Percentiles rank a stretch among this genome's conserved stretches.
phyloP scores from a whole-genome alignment of 1,139 yeast species.

The Lodderomyces theae region DNA sequence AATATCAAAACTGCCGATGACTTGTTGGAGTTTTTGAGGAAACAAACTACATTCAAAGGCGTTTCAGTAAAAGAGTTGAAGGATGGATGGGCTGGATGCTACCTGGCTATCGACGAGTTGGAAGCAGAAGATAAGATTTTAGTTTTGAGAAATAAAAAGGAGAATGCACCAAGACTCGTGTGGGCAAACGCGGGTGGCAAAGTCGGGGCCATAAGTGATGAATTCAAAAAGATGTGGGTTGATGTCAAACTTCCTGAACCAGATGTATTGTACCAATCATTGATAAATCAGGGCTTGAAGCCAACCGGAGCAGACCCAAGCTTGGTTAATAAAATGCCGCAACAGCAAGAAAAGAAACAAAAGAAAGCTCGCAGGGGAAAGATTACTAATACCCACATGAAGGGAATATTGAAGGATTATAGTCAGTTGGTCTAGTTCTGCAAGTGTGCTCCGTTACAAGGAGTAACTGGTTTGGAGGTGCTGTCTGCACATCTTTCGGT shows the following conservation, averaged over 20 bases:
- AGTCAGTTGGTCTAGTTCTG: slow-evolving; percentile 33
- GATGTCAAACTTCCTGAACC: slow-evolving; percentile 75
- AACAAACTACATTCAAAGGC: slow-evolving; percentile 87
- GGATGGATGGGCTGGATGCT: slow-evolving; percentile 97
- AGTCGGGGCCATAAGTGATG: slow-evolving; percentile 74
- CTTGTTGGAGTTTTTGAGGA: slow-evolving; percentile 66
- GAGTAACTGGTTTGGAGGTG: too few species aligned
- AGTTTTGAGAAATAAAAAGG: slow-evolving; percentile 87
- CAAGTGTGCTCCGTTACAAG: too few species aligned
- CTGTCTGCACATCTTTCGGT: too few species aligned
- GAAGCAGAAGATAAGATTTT: slow-evolving; percentile 75
- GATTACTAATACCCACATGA: slow-evolving; percentile 94
- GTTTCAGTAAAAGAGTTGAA: slow-evolving; percentile 81
- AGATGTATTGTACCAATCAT: slow-evolving; percentile 68
- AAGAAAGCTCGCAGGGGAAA: slow-evolving; percentile 91
- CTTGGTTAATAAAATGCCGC: slow-evolving; percentile 65
- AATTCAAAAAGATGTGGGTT: slow-evolving; percentile 80
- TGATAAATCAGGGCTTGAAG: slow-evolving; percentile 81
- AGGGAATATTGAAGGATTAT: slow-evolving; percentile 90
- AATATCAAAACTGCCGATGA: slow-evolving; percentile 83
- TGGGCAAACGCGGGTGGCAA: slow-evolving; percentile 88
- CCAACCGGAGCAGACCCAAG: slow-evolving; percentile 99
- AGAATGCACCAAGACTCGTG: slow-evolving; percentile 81
- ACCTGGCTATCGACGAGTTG: slow-evolving; percentile 69
- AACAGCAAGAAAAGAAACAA: slow-evolving; percentile 67